These are phyloP conservation scores for Cydonia oblonga DNA, from an alignment of 331 rosid species.

Conservation along the genomic window DNA sequence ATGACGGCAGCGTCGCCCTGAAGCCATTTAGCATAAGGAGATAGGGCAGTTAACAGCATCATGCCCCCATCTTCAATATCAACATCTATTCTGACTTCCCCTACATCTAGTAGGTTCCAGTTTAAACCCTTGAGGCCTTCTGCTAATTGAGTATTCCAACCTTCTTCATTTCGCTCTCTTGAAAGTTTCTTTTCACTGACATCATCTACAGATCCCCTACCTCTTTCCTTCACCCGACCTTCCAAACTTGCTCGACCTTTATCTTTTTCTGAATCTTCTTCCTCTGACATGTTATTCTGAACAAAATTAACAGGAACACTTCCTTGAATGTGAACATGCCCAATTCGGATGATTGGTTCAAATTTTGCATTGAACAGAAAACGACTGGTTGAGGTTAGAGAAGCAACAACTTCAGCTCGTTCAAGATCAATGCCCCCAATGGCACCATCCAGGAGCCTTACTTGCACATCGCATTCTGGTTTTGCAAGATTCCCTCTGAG, in stretches of 20 bases:
- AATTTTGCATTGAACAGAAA: conserved; percentile 88
- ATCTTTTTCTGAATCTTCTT: conserved; percentile 48
- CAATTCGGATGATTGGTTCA: conserved; percentile 74
- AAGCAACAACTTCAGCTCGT: conserved; percentile 87
- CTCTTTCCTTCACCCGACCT: conserved; percentile 64
- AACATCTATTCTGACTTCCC: conserved; percentile 85
- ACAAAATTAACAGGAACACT: conserved; percentile 69
- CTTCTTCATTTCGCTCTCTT: conserved; percentile 65
- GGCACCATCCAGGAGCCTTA: conserved; percentile 90
- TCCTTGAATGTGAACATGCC: conserved; percentile 85
- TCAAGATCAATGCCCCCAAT: conserved; percentile 86
- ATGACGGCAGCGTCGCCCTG: conserved; percentile 77
- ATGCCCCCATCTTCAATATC: conserved; percentile 96
- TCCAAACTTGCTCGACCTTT: conserved; percentile 36
- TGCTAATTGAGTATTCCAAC: conserved; percentile 65
- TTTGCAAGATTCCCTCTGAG: conserved; percentile 80
- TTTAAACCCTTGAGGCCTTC: conserved; percentile 78
- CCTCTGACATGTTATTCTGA: conserved; percentile 40
- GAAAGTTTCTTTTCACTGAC: conserved; percentile 35
- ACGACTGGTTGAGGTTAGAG: conserved; percentile 71
- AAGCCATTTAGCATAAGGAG: conserved; percentile 92
- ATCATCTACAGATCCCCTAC: conserved; percentile 33
- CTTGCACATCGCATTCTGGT: conserved; percentile 95
- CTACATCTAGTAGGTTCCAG: conserved; percentile 67
- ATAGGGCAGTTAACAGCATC: conserved; percentile 81